Conservation (phyloP, 1,284 basidiomycete species). For the Ganoderma resinaceum region DNA sequence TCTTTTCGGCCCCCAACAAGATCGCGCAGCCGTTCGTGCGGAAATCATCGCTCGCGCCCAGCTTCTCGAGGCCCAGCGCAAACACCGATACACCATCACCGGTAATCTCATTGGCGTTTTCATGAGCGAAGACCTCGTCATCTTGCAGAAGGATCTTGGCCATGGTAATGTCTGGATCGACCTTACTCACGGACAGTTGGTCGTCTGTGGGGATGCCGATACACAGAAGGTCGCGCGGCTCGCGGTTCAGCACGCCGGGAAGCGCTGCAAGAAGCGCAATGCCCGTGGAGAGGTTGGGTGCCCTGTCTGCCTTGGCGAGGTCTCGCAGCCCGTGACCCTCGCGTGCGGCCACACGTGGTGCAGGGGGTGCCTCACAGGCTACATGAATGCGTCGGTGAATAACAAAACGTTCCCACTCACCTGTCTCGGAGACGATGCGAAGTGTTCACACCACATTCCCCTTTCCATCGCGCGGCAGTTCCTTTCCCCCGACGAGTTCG, state of each 20-base stretch:
- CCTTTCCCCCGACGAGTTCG: constrained; percentile 57
- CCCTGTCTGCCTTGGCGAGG: constrained; percentile 66
- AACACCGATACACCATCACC: constrained; percentile 52
- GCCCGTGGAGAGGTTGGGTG: constrained; percentile 45
- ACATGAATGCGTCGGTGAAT: constrained; percentile 61
- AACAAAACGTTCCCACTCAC: constrained; percentile 69
- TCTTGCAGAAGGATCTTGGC: constrained; percentile 48
- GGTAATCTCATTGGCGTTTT: constrained; percentile 53
- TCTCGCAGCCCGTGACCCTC: constrained; percentile 56
- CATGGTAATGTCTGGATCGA: constrained; percentile 48
- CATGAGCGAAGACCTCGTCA: constrained; percentile 48
- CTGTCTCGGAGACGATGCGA: constrained; percentile 67
- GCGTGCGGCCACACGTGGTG: constrained; percentile 73
- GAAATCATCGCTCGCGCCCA: constrained; percentile 54
- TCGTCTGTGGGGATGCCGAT: constrained; percentile 46
- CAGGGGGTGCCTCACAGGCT: constrained; percentile 61
- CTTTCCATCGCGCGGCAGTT: constrained; percentile 55
- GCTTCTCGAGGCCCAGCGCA: constrained; percentile 48
- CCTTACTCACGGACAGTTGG: constrained; percentile 38
- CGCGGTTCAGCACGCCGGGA: constrained; percentile 45
- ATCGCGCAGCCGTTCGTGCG: constrained; percentile 47
- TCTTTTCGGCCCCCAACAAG: constrained; percentile 54
- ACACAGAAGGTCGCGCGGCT: constrained; percentile 47
- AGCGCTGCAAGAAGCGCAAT: constrained; percentile 33
- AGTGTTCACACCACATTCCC: constrained; percentile 60